Base-by-base conservation (phyloP, 2,329 filamentous ascomycete genomes). In the Colletotrichum zoysiae region DNA sequence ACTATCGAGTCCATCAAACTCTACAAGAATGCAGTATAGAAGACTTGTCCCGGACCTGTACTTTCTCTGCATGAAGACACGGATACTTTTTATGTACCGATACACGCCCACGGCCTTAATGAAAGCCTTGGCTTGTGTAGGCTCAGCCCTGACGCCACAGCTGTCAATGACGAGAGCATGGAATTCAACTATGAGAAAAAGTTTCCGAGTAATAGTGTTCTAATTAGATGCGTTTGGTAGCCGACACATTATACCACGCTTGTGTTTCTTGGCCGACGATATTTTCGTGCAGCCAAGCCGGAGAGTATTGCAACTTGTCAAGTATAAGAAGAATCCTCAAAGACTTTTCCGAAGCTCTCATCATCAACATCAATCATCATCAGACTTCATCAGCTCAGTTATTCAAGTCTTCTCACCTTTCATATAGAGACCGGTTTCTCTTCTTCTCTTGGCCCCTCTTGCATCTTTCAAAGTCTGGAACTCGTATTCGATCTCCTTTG, bases 311-410 rank as follows among this genome's bases (percentile, higher is more conserved):
- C n/a, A 12, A 23, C 30, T 20, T 33, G 1, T 5, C 38, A 35
- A 56, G 65, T 72, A 72, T 72, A 72, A 72, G 70, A 72, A 64
- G 59, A 71, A 53, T 71, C 57, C 57, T n/a, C 20, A 48, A 33
- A 60, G 58, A 35, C 30, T 33, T 20, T 16, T 46, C 40, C 40
- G 7, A 18, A 18, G 2, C 26, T 20, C 42, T 20, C 59, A 42
- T 35, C 16, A 50, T 26, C 48, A 51, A 20, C 11, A 23, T 33
- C 59, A 50, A 12, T 4, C 14, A 68, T 12, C 16, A 68, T 16
- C 48, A 38, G 57, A 12, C 26, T 56, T 5, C 16, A 20, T 14
- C 16, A 62, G 5, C 35, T n/a, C 62, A 65, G n/a, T 8, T 30
- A 20, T 14, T 46, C 20, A 48, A 48, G 4, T 12, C 62, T 57